Evolutionary conservation across 345 rosid genomes (phyloP), one percentile per base, ranked within the genome.

Genomic region (Acer saccharum): DNA sequence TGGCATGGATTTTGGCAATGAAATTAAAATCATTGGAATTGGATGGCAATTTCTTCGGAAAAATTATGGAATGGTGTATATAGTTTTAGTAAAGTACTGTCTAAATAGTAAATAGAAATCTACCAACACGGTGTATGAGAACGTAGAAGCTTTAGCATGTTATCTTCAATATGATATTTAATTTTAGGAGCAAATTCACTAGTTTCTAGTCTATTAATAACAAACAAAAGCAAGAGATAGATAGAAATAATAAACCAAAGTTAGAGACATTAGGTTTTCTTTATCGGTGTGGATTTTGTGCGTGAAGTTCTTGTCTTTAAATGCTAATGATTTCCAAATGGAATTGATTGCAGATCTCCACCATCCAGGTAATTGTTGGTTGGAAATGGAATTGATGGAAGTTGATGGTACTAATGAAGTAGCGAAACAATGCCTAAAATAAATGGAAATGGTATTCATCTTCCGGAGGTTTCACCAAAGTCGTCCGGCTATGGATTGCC

Each of bases 401-500:
- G 74, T 76, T 62, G 87, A 77, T 81, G 74, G 75, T 76, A 71
- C 60, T 23, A 79, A 65, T 69, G 79, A 82, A 86, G 77, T 63
- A 78, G 72, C 57, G 84, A 71, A 73, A 70, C 58, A 41, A 57
- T 23, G 13, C 73, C 74, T 25, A 55, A 18, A 16, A 12, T 29
- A 57, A 73, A 60, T 68, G 79, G 79, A 32, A 77, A 73, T 2
- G 77, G 69, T 7, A 79, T 85, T 80, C 27, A 50, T 44, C 80
- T 87, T 25, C 74, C 74, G 52, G 90, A 87, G 0, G 92, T 89
- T 17, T 81, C 21, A 2, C 88, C 91, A 0, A 69, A 86, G 71
- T 87, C 76, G 39, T 80, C 88, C 65, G 95, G 97, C 67, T 70
- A 68, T 65, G 97, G 95, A 21, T 74, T 90, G 81, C 97, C 95